These are phyloP conservation scores for Boeremia lycopersici DNA, from an alignment of 2,329 filamentous ascomycete species.

Conservation along the genomic window DNA sequence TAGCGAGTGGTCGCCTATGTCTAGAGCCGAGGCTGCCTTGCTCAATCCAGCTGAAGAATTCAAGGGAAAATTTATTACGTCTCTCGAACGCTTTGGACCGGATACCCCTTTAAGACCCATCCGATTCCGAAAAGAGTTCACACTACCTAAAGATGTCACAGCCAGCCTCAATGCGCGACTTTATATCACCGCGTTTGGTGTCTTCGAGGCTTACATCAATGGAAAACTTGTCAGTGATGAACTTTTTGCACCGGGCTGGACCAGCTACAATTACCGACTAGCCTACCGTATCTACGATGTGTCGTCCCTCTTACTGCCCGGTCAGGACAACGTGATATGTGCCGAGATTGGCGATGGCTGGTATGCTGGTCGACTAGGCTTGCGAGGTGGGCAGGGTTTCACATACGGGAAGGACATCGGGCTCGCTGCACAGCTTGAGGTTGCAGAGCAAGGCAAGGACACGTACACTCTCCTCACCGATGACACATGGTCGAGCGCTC, in stretches of 20 bases:
- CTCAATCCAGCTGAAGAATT: background rate
- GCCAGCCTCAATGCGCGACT: conserved; percentile 5
- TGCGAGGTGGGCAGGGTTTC: background rate
- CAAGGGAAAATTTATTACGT: background rate
- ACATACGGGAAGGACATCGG: background rate
- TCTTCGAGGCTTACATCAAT: conserved; percentile 19
- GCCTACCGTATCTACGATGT: conserved; percentile 62
- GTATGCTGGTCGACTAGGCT: conserved; percentile 52
- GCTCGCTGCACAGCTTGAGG: background rate
- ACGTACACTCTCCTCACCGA: background rate
- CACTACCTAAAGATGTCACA: background rate
- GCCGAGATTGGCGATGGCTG: conserved; percentile 57
- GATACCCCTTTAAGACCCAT: background rate
- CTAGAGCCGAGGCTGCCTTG: background rate
- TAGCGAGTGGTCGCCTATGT: background rate
- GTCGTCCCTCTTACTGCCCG: conserved; percentile 43
- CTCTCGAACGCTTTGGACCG: background rate
- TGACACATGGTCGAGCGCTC: background rate
- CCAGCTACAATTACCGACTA: conserved; percentile 55
- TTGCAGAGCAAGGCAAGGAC: background rate
- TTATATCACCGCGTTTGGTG: conserved; percentile 19
- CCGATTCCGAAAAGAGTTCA: background rate
- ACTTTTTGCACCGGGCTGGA: conserved; percentile 59
- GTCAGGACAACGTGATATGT: conserved; percentile 47
- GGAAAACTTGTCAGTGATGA: conserved; percentile 13